These are phyloP conservation scores for Penicillium robsamsonii DNA, from an alignment of 495 filamentous ascomycete species.

Conservation along the genomic window DNA sequence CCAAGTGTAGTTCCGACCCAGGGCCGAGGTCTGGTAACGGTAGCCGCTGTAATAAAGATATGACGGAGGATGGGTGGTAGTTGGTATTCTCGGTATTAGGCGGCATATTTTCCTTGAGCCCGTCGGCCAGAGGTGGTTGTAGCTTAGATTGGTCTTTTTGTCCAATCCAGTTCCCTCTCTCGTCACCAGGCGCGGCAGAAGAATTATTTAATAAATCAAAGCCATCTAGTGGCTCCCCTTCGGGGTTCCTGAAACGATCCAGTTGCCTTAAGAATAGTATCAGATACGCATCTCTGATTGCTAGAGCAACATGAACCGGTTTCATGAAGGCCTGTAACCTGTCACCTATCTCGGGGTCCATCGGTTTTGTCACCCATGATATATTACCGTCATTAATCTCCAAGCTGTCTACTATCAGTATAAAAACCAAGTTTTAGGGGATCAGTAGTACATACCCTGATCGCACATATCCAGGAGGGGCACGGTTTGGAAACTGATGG, in stretches of 20 bases:
- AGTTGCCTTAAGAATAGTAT: slow-evolving; percentile 34
- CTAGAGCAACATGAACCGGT: slow-evolving; percentile 36
- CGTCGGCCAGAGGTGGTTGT: slow-evolving; percentile 19
- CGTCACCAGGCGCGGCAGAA: slow-evolving; percentile 17
- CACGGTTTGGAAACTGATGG: slow-evolving; percentile 55
- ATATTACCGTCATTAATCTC: slow-evolving; percentile 54
- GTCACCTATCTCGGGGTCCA: slow-evolving; percentile 36
- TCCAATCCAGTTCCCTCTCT: slow-evolving; percentile 20
- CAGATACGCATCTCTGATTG: slow-evolving; percentile 37
- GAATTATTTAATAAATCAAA: slow-evolving; percentile 16
- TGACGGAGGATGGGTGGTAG: slow-evolving; percentile 33
- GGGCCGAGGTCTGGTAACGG: slow-evolving; percentile 40
- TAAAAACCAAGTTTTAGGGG: neutral
- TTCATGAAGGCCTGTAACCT: slow-evolving; percentile 33
- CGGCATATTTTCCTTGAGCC: slow-evolving; percentile 16
- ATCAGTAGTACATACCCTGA: slow-evolving; percentile 49
- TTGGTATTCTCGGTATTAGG: slow-evolving; percentile 22
- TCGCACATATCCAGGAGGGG: slow-evolving; percentile 59
- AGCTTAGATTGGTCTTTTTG: slow-evolving; percentile 27
- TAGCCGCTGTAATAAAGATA: slow-evolving; percentile 37
- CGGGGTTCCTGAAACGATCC: slow-evolving; percentile 25
- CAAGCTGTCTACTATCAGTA: slow-evolving; percentile 38
- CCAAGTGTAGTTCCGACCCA: slow-evolving; percentile 37
- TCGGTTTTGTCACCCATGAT: slow-evolving; percentile 48
- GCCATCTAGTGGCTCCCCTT: slow-evolving; percentile 15